Evolutionary conservation across 495 filamentous ascomycete genomes (phyloP).

Genomic region (Pyronema domesticum): DNA sequence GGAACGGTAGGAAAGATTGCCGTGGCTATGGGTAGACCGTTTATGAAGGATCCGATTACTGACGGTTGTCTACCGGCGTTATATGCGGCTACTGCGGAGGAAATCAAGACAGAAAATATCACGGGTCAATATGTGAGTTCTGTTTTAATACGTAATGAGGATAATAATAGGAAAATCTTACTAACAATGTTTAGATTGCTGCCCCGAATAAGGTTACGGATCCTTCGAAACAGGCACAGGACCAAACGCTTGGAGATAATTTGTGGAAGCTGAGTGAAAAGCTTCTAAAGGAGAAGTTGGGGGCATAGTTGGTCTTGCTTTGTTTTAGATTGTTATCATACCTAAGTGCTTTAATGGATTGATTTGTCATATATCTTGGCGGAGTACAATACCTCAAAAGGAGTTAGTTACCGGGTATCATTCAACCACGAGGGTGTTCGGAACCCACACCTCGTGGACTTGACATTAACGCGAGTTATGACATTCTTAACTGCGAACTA

Average conservation of each 20-base stretch:
- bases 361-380: too few species aligned
- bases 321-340: too few species aligned
- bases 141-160: conserved; percentile 2
- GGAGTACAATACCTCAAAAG: too few species aligned
- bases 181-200: conserved; percentile 27
- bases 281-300: conserved; percentile 27
- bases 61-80: conserved; percentile 33
- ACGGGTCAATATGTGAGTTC: conserved; percentile 31
- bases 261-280: conserved; percentile 29
- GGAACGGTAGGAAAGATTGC: conserved; percentile 29
- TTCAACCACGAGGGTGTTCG: too few species aligned
- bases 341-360: too few species aligned
- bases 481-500: too few species aligned
- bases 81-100: conserved; percentile 33
- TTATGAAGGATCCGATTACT: conserved; percentile 35
- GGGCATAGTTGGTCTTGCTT: not conserved
- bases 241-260: conserved; percentile 26
- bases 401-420: too few species aligned
- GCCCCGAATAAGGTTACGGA: conserved; percentile 34
- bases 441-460: too few species aligned
- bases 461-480: too few species aligned
- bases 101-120: conserved; percentile 30
- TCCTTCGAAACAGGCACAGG: conserved; percentile 27
- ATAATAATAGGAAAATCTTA: not conserved
- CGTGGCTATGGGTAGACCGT: conserved; percentile 26